Conservation (phyloP, 495 filamentous ascomycete species). For the Pyrenula aspistea region DNA sequence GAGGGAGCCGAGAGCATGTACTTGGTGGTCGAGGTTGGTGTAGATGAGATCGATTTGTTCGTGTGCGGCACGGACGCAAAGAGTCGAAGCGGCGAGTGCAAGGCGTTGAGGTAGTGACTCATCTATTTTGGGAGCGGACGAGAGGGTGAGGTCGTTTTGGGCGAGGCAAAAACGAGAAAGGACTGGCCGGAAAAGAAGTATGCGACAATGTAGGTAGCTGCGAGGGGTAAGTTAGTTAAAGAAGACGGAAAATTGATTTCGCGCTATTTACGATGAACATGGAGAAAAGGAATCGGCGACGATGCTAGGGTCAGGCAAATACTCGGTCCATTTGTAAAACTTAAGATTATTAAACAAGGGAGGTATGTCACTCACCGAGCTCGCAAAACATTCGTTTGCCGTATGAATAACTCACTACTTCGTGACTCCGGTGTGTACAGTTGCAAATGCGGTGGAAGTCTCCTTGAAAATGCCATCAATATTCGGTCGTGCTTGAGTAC, state of each 20-base stretch:
- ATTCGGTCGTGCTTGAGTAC: slow-evolving; percentile 17
- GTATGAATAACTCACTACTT: slow-evolving; percentile 16
- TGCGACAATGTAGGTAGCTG: slow-evolving; percentile 23
- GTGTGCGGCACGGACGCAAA: slow-evolving; percentile 25
- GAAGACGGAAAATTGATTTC: too few relatives aligned
- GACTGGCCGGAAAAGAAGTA: slow-evolving; percentile 24
- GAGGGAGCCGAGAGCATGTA: slow-evolving; percentile 19
- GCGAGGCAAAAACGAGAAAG: slow-evolving; percentile 24
- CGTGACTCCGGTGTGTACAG: slow-evolving; percentile 1
- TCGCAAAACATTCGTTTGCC: slow-evolving; percentile 21
- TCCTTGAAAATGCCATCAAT: slow-evolving; percentile 10
- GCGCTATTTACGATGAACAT: too few relatives aligned
- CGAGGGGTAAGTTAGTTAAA: neutral
- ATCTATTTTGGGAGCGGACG: neutral
- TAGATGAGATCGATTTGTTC: slow-evolving; percentile 24
- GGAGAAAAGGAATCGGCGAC: too few relatives aligned
- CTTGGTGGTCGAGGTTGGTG: slow-evolving; percentile 18
- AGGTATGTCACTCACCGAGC: slow-evolving; percentile 14
- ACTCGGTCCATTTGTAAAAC: too few relatives aligned
- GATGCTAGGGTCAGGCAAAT: too few relatives aligned
- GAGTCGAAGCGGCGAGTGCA: slow-evolving; percentile 24
- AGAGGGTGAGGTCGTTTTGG: slow-evolving; percentile 11
- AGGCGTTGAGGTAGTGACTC: slow-evolving; percentile 23
- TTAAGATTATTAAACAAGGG: too few relatives aligned
- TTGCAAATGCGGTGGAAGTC: slow-evolving; percentile 17